phyloP scores from a whole-genome alignment of 441 rosid species.

The Mallotus japonicus region DNA sequence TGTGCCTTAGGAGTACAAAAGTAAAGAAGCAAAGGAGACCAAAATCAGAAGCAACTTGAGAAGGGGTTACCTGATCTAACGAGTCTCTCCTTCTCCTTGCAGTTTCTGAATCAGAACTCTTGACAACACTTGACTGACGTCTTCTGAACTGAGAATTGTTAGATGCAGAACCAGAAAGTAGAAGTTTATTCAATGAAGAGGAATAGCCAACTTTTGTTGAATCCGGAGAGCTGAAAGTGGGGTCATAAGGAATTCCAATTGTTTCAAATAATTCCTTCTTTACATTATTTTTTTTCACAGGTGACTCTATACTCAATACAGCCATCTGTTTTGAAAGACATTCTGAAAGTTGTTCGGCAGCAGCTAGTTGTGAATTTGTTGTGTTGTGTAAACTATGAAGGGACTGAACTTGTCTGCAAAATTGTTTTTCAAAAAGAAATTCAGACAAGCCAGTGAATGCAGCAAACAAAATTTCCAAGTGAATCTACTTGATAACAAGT shows the following conservation, averaged over 20 bases:
- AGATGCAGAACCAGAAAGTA: conserved; percentile 56
- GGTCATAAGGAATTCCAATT: conserved; percentile 79
- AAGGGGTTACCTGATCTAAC: conserved; percentile 54
- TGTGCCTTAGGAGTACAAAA: conserved; percentile 7
- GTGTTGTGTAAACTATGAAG: conserved; percentile 74
- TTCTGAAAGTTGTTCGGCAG: conserved; percentile 88
- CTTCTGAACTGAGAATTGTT: conserved; percentile 57
- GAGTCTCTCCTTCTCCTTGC: conserved; percentile 92
- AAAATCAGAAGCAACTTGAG: conserved; percentile 8
- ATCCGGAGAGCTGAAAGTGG: conserved; percentile 75
- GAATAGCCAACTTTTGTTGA: conserved; percentile 40
- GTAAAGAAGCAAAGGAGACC: conserved; percentile 12
- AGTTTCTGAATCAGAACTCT: conserved; percentile 69
- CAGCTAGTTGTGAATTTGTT: conserved; percentile 72
- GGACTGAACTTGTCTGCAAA: conserved; percentile 66
- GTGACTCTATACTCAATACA: conserved; percentile 63
- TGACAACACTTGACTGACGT: conserved; percentile 51
- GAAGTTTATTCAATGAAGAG: conserved; percentile 42
- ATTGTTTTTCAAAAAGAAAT: conserved; percentile 23
- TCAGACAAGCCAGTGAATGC: not conserved
- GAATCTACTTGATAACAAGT: conserved; percentile 14
- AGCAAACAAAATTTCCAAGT: conserved; percentile 1
- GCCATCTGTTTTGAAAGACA: conserved; percentile 86
- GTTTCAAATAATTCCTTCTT: conserved; percentile 86
- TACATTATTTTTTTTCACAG: conserved; percentile 54